Base-by-base conservation (phyloP, 2,329 filamentous ascomycete genomes). In the Phaeosphaeriaceae sp. region DNA sequence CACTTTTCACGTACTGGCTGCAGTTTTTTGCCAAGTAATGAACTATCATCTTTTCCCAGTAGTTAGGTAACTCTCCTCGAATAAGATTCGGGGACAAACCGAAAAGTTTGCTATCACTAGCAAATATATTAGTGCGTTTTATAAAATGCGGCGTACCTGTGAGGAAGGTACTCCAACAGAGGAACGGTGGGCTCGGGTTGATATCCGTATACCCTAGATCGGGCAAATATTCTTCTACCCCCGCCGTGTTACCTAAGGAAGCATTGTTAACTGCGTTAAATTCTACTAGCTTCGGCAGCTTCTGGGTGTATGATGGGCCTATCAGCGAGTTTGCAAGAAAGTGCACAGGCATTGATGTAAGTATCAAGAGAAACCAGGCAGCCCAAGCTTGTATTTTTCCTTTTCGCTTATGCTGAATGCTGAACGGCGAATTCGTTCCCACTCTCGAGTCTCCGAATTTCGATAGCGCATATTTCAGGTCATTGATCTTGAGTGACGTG, bases 341-440 rank as follows among this genome's bases (percentile, higher is more conserved):
- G 40, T 67, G 64, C 4, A 70, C 46, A 1, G 64, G 65, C 50
- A 67, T 39, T 4, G 58, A 59, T 4, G 51, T 65, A n/a, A 43
- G 35, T 17, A 69, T 57, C 5, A 71, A 53, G 8, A 70, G 57
- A 6, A 63, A 18, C 67, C 66, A 70, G 6, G 63, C 52, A 2
- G 56, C 48, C 66, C 68, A 71, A 1, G 66, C 48, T 7, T 35
- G 50, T 33, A 46, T 51, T 32, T 56, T 66, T 2, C 62, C 61
- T 26, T 50, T 33, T 28, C 45, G 34, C 36, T 69, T 70, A 34
- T 63, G 63, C 9, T 66, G 67, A 44, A 69, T 71, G 23, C 54
- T 64, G 52, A 68, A 68, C 0, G 68, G 68, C 11, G 61, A 67
- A 41, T 70, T 68, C n/a, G 66, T 71, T 4, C 66, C 66, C 9